Evolutionary conservation across 768 basidiomycete species (phyloP).

Genomic region (Boletus fagicola): DNA sequence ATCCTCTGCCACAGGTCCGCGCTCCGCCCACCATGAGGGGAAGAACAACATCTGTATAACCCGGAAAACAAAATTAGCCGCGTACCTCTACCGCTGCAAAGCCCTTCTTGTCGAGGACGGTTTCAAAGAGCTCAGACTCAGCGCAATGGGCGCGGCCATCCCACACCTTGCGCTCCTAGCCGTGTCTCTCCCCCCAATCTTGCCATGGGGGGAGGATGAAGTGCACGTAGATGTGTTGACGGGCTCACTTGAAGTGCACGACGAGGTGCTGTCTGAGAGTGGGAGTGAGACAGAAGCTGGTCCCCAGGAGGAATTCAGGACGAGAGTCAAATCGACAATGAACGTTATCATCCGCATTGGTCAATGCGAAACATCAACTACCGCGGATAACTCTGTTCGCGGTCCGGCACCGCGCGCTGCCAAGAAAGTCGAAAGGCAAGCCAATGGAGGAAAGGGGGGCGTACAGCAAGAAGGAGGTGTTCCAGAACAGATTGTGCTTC

Average conservation of each 20-base stretch:
- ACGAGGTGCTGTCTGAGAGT: conserved; percentile 58
- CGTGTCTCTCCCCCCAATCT: conserved; percentile 66
- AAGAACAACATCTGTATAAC: conserved; percentile 80
- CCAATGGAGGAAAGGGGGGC: conserved; percentile 9
- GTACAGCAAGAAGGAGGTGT: conserved; percentile 3
- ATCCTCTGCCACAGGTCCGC: conserved; percentile 79
- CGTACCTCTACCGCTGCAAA: conserved; percentile 78
- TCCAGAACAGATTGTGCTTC: conserved; percentile 34
- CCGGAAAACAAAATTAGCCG: conserved; percentile 68
- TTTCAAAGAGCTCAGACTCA: conserved; percentile 74
- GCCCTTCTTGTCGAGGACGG: conserved; percentile 69
- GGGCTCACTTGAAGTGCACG: conserved; percentile 69
- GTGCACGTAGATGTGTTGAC: conserved; percentile 63
- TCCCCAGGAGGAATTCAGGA: conserved; percentile 52
- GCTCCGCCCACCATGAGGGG: conserved; percentile 73
- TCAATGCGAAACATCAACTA: conserved; percentile 46
- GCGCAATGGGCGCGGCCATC: conserved; percentile 88
- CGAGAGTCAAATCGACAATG: conserved; percentile 69
- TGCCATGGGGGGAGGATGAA: conserved; percentile 65
- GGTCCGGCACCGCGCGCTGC: conserved; percentile 1
- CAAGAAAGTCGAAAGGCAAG: conserved; percentile 7
- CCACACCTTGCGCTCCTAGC: conserved; percentile 72
- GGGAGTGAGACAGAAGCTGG: conserved; percentile 57
- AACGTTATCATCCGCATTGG: conserved; percentile 60
- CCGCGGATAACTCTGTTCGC: conserved; percentile 9